Base-by-base conservation (phyloP, 768 basidiomycete species). In the Boletus insuetus region DNA sequence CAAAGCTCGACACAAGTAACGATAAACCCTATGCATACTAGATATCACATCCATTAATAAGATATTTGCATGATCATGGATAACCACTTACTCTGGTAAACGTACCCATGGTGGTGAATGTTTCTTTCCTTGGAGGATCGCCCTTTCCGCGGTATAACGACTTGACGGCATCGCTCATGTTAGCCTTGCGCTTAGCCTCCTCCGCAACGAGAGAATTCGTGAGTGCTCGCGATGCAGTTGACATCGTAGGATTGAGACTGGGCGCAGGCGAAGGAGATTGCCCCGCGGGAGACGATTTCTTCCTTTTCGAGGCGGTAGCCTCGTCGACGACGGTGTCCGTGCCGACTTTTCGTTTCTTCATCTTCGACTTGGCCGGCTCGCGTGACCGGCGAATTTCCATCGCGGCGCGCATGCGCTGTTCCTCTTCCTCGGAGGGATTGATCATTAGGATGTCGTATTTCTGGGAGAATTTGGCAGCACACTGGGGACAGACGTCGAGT, bases 31-130 rank as follows among this genome's bases (percentile, higher is more conserved):
- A 68, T 53, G 66, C 66, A 26, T 67, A 67, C 65, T 67, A 24
- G 3, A 31, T 40, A 40, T n/a, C 22, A 35, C 7, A 35, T 19
- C 10, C 13, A 12, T 68, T n/a, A 66, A 42, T 39, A 44, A 20
- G 17, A 22, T 2, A 8, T 17, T n/a, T 2, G 16, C 13, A 42
- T 3, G 10, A 50, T 17, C 19, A 43, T 8, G 12, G 2, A 34
- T 10, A 13, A 19, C 1, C 14, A 77, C 93, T 71, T 66, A 94
- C 93, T 74, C 94, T 82, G 10, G 89, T 95, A 62, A 95, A 97
- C 13, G 94, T 96, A 17, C 86, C 85, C 81, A 87, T 89, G 1
- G 93, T 95, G 81, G 92, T 92, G 63, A 94, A 95, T 7, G 91
- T 94, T 73, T 89, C 89, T 67, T 93, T 91, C 67, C 75, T 78